A percentile compares a stretch with the other conserved stretches of the same genome.
Conservation (phyloP, 805 yeast genomes). For the Deakozyma indianensis region DNA sequence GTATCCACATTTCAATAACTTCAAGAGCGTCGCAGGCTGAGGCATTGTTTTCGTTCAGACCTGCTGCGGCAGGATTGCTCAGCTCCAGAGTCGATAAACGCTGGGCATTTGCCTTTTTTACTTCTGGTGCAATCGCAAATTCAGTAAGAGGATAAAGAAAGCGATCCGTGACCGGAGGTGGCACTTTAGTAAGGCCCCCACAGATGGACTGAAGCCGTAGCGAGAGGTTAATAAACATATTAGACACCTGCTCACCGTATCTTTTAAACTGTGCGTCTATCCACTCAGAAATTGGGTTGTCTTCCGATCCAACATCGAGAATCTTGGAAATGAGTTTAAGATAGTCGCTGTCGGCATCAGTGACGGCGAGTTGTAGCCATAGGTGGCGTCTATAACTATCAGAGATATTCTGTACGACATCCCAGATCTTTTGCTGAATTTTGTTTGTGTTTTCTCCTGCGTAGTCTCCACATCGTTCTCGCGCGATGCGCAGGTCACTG, state of each 20-base stretch:
- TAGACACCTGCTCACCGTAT: conserved; percentile 26
- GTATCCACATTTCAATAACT: conserved; percentile 47
- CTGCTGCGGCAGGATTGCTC: not conserved
- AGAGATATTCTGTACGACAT: conserved; percentile 38
- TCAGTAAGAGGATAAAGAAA: not conserved
- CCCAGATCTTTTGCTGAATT: conserved; percentile 40
- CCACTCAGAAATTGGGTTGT: conserved; percentile 55
- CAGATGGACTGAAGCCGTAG: conserved; percentile 10
- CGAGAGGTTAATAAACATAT: conserved; percentile 25
- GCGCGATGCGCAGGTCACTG: conserved; percentile 42
- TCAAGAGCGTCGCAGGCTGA: conserved; percentile 34
- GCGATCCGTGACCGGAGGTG: not conserved
- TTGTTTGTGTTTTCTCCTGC: conserved; percentile 15
- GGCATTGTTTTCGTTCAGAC: not conserved
- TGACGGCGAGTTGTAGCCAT: conserved; percentile 32
- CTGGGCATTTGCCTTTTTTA: not conserved
- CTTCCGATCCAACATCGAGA: conserved; percentile 46
- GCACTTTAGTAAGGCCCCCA: not conserved
- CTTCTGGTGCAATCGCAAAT: not conserved
- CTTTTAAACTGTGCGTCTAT: conserved; percentile 33
- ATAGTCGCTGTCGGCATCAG: conserved; percentile 21
- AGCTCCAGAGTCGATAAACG: not conserved
- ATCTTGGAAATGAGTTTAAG: conserved; percentile 33
- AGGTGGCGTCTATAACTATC: conserved; percentile 36
- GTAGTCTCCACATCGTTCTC: conserved; percentile 16